Evolutionary conservation across 2,329 filamentous ascomycete species (phyloP).

Genomic region (Trichoderma koningiopsis): DNA sequence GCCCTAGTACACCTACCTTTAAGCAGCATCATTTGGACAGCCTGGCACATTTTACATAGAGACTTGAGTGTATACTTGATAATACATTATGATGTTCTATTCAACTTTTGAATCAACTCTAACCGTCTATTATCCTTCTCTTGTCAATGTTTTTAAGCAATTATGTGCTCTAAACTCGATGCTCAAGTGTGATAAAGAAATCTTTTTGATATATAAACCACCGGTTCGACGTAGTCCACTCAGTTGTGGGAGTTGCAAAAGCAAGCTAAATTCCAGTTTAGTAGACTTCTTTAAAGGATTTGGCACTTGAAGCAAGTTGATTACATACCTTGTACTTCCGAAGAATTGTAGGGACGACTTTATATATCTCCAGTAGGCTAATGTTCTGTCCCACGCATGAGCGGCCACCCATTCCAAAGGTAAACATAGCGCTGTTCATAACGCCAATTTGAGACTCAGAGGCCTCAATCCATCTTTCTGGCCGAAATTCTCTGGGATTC

Average conservation of each 20-base stretch:
- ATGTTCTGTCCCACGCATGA: conserved; percentile 73
- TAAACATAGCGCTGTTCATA: conserved; percentile 41
- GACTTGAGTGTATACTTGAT: not conserved
- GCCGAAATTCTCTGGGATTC: conserved; percentile 57
- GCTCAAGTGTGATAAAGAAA: not conserved
- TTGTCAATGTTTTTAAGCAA: no score
- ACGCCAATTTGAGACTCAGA: conserved; percentile 43
- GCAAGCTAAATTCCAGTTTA: not conserved
- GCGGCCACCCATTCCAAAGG: conserved; percentile 71
- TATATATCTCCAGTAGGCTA: conserved; percentile 64
- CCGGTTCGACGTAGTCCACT: not conserved
- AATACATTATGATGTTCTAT: not conserved
- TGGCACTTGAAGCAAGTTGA: not conserved
- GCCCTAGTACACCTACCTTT: conserved; percentile 34
- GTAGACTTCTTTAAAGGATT: not conserved
- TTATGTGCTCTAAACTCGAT: not conserved
- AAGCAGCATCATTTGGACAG: conserved; percentile 33
- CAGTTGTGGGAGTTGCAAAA: not conserved
- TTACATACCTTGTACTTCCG: not conserved
- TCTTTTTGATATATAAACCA: not conserved
- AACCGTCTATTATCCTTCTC: not conserved
- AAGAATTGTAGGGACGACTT: conserved; percentile 52
- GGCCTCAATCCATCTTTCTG: conserved; percentile 54
- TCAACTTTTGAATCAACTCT: not conserved
- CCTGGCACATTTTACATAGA: conserved; percentile 36